Evolutionary conservation across 139 green algal species (phyloP), one percentile per base, ranked within the genome.

Genomic region (Chlamydomonas eustigma): DNA sequence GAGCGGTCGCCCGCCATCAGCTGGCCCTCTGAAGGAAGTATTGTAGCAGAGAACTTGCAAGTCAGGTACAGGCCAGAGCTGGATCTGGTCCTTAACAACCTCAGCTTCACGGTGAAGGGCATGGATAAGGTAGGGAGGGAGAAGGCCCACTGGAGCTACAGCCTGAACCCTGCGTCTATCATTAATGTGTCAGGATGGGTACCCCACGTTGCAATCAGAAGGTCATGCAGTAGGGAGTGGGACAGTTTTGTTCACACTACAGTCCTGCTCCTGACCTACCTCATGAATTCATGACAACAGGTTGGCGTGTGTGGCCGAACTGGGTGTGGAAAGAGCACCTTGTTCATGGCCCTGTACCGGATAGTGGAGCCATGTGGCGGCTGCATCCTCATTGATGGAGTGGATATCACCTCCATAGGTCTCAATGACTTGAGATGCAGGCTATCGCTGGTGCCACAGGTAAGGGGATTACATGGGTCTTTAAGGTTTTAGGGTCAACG

Each of bases 321-420:
- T n/a, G 90, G 90, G 25, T 91, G 84, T 75, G 86, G 88, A 50
- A 91, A 91, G 81, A 74, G 28, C 63, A 84, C 78, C 22, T 64
- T 83, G n/a, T 89, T 89, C 83, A 83, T 91, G 74, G 78, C 88
- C 38, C 81, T 95, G 71, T 92, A 93, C 77, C 82, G 91, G 1
- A 85, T 95, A 25, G 81, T 94, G 72, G 92, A 97, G 80, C 88
- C 93, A 36, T 81, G 83, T 73, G 58, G 71, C 0, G 95, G 95
- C 18, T 65, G 44, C 30, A 91, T 99, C 69, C 39, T 85, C 33
- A 93, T 99, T 67, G 95, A 99, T 77, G 91, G 85, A 35, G 25
- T 97, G 4, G 90, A 99, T 80, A 92, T 92, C 35, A 22, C 38
- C 5, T 78, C 73, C 37, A 90, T 98, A 8, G 89, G 91, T 22